Conservation (phyloP, 1,139 yeast species). For the Wickerhamiella pararugosa region DNA sequence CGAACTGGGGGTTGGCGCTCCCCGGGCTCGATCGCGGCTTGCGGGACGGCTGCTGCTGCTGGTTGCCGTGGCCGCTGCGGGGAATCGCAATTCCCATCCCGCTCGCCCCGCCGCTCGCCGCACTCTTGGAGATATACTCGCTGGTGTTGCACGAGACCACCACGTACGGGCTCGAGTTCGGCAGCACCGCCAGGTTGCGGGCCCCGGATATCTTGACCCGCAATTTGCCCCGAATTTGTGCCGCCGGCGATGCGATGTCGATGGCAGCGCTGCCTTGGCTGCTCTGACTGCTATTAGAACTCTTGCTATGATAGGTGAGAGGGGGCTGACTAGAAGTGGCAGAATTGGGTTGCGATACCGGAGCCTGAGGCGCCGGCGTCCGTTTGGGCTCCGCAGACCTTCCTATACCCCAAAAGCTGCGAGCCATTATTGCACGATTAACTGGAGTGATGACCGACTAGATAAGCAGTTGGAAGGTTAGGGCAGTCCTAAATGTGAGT, state of each 20-base stretch:
- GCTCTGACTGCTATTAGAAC: background rate
- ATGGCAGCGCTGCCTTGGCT: constrained; percentile 2
- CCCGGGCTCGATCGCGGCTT: constrained; percentile 6
- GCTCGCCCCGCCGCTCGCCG: constrained; percentile 19
- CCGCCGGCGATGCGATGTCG: constrained; percentile 9
- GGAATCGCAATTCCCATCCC: constrained; percentile 26
- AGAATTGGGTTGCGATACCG: background rate
- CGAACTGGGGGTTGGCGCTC: constrained; percentile 65
- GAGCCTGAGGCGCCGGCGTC: constrained; percentile 2
- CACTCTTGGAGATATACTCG: constrained; percentile 75
- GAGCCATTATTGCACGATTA: constrained; percentile 1
- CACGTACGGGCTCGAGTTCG: constrained; percentile 64
- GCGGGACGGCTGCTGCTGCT: constrained; percentile 8
- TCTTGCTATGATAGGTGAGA: constrained; percentile 6
- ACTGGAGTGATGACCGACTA: no score
- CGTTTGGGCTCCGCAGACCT: constrained; percentile 2
- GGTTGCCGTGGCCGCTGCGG: constrained; percentile 13
- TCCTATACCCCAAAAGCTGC: constrained; percentile 7
- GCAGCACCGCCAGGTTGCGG: constrained; percentile 40
- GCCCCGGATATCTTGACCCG: constrained; percentile 74
- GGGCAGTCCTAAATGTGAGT: no score
- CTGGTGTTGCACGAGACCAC: constrained; percentile 89
- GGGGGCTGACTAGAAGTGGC: background rate
- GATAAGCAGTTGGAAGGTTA: no score
- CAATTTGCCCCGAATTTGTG: constrained; percentile 42